These are phyloP conservation scores for Colletotrichum lupini DNA, from an alignment of 2,329 filamentous ascomycete species.

Conservation along the genomic window DNA sequence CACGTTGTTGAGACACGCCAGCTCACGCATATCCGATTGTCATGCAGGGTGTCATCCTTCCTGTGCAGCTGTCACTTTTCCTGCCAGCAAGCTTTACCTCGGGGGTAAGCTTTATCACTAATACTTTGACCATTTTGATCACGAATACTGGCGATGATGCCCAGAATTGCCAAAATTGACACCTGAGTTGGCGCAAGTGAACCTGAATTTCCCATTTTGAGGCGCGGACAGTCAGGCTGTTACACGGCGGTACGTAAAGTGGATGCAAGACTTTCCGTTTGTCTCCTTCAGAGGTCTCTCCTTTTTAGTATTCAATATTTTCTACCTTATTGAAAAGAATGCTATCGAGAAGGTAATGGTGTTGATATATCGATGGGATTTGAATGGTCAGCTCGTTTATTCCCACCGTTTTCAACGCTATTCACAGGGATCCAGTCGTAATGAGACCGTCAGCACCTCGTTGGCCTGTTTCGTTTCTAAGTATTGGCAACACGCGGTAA, in stretches of 20 bases:
- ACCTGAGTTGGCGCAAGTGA: background rate
- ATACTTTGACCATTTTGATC: background rate
- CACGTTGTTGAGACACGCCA: constrained; percentile 30
- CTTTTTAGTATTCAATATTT: too few species aligned
- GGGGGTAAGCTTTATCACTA: background rate
- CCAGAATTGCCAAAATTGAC: background rate
- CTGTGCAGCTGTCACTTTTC: background rate
- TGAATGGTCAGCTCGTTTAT: background rate
- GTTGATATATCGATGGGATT: too few species aligned
- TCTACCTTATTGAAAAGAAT: too few species aligned
- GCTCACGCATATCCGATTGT: background rate
- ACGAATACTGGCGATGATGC: background rate
- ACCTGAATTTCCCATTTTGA: background rate
- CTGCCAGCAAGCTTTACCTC: background rate
- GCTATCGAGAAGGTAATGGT: too few species aligned
- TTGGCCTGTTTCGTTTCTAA: too few species aligned
- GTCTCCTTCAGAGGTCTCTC: background rate
- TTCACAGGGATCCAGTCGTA: background rate
- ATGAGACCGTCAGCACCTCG: background rate
- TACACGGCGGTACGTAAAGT: background rate
- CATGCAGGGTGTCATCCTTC: constrained; percentile 2
- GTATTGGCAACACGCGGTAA: background rate
- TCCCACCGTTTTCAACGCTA: background rate
- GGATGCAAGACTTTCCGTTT: background rate
- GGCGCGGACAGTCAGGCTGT: background rate